Conservation (phyloP, 495 filamentous ascomycete genomes). For the Pyronema omphalodes region DNA sequence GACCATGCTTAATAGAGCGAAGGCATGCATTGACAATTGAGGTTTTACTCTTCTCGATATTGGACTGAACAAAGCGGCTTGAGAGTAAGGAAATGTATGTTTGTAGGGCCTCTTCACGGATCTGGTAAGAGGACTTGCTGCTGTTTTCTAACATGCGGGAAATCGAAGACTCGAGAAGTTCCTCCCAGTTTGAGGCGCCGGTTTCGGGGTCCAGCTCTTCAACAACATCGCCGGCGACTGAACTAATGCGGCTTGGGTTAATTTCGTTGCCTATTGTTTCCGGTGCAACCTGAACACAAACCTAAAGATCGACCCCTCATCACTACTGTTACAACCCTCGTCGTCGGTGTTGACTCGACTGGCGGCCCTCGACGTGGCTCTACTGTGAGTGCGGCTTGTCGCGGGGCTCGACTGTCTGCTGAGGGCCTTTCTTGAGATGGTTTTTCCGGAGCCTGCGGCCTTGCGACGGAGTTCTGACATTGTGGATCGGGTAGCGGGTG, state of each 20-base stretch:
- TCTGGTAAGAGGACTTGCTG: slow-evolving; percentile 66
- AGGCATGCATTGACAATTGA: slow-evolving; percentile 57
- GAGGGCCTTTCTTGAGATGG: slow-evolving; percentile 73
- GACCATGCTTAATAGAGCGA: slow-evolving; percentile 51
- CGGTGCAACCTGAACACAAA: slow-evolving; percentile 27
- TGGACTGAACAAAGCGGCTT: slow-evolving; percentile 50
- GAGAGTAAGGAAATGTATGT: slow-evolving; percentile 56
- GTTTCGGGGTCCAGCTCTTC: slow-evolving; percentile 41
- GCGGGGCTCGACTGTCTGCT: slow-evolving; percentile 48
- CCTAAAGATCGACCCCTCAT: slow-evolving; percentile 51
- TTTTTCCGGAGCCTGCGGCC: slow-evolving; percentile 58
- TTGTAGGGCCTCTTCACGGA: slow-evolving; percentile 53
- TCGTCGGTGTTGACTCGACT: slow-evolving; percentile 56
- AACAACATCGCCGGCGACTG: slow-evolving; percentile 25
- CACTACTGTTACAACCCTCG: slow-evolving; percentile 45
- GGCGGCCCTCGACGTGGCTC: slow-evolving; percentile 31
- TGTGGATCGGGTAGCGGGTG: slow-evolving; percentile 10
- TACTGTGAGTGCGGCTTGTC: slow-evolving; percentile 42
- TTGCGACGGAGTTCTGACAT: slow-evolving; percentile 72
- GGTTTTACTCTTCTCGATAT: slow-evolving; percentile 38
- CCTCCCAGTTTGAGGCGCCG: slow-evolving; percentile 39
- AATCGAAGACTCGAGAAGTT: slow-evolving; percentile 52
- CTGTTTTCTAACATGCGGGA: slow-evolving; percentile 59
- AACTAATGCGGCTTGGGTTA: slow-evolving; percentile 23
- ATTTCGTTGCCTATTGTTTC: neutral